These are phyloP conservation scores for Glycyrrhiza uralensis DNA, from an alignment of 306 rosid genomes.

Conservation along the genomic window DNA sequence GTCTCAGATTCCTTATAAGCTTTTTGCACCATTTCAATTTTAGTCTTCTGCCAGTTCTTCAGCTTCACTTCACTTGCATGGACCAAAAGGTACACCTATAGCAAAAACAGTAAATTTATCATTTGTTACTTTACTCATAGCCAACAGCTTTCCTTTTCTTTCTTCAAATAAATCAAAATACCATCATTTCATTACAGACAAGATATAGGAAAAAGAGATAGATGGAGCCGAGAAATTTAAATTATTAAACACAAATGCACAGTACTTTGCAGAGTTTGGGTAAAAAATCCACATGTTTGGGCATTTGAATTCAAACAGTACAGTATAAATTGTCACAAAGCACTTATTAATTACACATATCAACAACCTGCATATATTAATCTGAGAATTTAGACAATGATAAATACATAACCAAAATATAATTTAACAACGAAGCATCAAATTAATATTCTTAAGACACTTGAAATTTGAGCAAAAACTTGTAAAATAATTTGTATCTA, in stretches of 20 bases:
- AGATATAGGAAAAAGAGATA: background rate
- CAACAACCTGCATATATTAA: conserved; percentile 8
- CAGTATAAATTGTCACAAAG: background rate
- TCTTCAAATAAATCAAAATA: conserved; percentile 5
- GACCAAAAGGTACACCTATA: conserved; percentile 86
- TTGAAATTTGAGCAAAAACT: conserved; percentile 7
- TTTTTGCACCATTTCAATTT: conserved; percentile 40
- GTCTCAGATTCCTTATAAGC: conserved; percentile 39
- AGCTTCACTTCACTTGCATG: conserved; percentile 67
- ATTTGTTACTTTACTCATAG: conserved; percentile 25
- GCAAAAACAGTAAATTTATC: conserved; percentile 24
- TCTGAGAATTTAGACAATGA: background rate
- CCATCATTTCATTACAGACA: conserved; percentile 22
- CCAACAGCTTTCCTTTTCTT: background rate
- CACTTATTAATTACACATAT: conserved; percentile 1
- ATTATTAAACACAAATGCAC: background rate
- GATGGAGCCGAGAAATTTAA: background rate
- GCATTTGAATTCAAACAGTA: conserved; percentile 22
- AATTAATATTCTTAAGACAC: conserved; percentile 1
- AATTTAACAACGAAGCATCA: conserved; percentile 18
- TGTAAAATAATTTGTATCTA: background rate
- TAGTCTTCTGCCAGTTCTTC: conserved; percentile 47
- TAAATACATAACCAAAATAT: background rate
- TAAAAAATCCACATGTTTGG: background rate
- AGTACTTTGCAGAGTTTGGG: background rate